phyloP scores from a whole-genome alignment of 805 yeast species.

The Wickerhamomyces sydowiorum region DNA sequence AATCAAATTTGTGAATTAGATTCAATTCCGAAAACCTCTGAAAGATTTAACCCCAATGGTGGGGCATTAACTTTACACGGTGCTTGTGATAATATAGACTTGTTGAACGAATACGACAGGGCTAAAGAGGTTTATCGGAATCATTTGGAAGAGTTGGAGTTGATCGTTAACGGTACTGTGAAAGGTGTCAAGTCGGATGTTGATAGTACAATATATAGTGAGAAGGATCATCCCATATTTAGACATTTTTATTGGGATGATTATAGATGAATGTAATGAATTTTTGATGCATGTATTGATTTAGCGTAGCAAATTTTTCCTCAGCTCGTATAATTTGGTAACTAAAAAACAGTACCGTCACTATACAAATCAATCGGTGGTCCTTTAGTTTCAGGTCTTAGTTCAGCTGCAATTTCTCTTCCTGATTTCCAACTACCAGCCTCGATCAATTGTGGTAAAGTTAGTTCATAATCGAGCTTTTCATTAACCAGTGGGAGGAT shows the following conservation, averaged over 20 bases:
- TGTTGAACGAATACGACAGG: constrained; percentile 33
- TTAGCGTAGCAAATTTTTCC: neutral
- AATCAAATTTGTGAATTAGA: constrained; percentile 30
- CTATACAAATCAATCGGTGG: constrained; percentile 60
- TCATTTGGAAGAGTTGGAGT: constrained; percentile 22
- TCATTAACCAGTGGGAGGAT: constrained; percentile 47
- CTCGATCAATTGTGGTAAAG: constrained; percentile 55
- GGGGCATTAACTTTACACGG: constrained; percentile 29
- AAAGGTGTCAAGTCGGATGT: constrained; percentile 15
- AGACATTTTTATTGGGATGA: constrained; percentile 21
- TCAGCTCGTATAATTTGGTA: neutral
- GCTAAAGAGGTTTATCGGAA: constrained; percentile 24
- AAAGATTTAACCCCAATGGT: constrained; percentile 20
- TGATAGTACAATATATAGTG: constrained; percentile 13
- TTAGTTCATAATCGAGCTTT: constrained; percentile 32
- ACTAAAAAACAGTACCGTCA: constrained; percentile 60
- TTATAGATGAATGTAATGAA: constrained; percentile 7
- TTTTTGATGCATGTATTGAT: neutral
- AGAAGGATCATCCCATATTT: constrained; percentile 31
- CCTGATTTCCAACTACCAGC: constrained; percentile 71
- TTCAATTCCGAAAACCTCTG: constrained; percentile 20
- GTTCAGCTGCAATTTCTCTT: constrained; percentile 47
- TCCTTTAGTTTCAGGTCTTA: constrained; percentile 44
- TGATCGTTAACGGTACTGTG: constrained; percentile 14
- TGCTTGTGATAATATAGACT: constrained; percentile 30